phyloP scores from a whole-genome alignment of 2,329 filamentous ascomycete genomes.

The Aspergillus sclerotialis region DNA sequence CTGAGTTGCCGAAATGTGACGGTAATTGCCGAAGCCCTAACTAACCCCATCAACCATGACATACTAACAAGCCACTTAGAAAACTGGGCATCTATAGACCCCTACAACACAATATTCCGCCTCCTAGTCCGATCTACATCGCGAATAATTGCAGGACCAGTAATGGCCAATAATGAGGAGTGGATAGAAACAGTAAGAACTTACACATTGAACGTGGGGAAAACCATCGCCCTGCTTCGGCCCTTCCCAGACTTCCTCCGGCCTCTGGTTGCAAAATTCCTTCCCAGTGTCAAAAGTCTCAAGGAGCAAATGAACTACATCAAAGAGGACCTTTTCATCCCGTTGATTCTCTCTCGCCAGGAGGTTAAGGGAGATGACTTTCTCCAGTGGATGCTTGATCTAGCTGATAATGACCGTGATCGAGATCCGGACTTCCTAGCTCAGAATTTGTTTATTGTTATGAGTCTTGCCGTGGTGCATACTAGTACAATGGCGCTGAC shows the following conservation, averaged over 20 bases:
- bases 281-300: slow-evolving; percentile 28
- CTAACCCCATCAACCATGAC: not conserved
- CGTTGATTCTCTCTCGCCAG: slow-evolving; percentile 25
- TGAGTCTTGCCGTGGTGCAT: slow-evolving; percentile 21
- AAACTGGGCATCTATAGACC: slow-evolving; percentile 15
- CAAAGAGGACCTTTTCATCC: slow-evolving; percentile 25
- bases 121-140: slow-evolving; percentile 35
- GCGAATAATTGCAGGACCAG: slow-evolving; percentile 34
- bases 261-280: slow-evolving; percentile 25
- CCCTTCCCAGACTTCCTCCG: slow-evolving; percentile 27
- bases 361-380: slow-evolving; percentile 20
- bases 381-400: slow-evolving; percentile 27
- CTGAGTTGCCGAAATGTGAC: slow-evolving; percentile 17
- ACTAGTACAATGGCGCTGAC: slow-evolving; percentile 22
- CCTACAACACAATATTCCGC: slow-evolving; percentile 20
- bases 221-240: slow-evolving; percentile 25
- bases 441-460: slow-evolving; percentile 18
- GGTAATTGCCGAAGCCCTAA: slow-evolving; percentile 6
- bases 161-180: slow-evolving; percentile 28
- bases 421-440: slow-evolving; percentile 15
- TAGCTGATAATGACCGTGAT: slow-evolving; percentile 15
- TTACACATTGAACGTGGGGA: slow-evolving; percentile 30
- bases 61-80: slow-evolving; percentile 6
- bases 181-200: slow-evolving; percentile 30
- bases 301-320: slow-evolving; percentile 22